Base-by-base conservation (phyloP, 169 alveolate species). In the Cryptosporidium ubiquitum region DNA sequence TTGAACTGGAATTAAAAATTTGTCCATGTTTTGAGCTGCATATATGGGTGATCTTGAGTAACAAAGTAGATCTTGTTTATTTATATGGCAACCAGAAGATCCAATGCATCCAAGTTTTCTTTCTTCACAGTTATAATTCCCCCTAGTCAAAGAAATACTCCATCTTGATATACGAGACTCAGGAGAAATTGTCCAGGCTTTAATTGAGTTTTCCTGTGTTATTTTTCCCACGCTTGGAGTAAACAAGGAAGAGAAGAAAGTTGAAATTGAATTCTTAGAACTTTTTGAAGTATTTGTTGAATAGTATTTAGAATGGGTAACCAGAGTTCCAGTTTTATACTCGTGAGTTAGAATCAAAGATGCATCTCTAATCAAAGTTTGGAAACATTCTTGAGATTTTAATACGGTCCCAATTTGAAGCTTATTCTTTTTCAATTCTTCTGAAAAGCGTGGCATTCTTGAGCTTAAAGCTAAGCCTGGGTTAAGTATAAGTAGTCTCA, bases 391-490 rank as follows among this genome's bases (percentile, higher is more conserved):
- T 60, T 64, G 92, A 91, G 69, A 93, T 42, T 68, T 93, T 92
- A 18, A 52, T 55, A 84, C 92, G 33, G 85, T 86, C 68, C 94
- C 92, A 69, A 79, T 86, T 42, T 39, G 95, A 85, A 84, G 69
- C 91, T 47, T 93, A 64, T 33, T 85, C 69, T 92, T 85, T 44
- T 84, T 89, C 0, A 57, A 68, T 58, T 86, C 89, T 44, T 91
- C 92, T 18, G 93, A 91, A 26, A 86, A 66, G 26, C 91, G 68
- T 14, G 95, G 95, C 95, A 93, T 92, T 60, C 73, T 75, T 12
- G 86, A 31, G 12, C 91, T 91, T 16, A 89, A 49, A 33, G 92
- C 93, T 69, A 93, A 14, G 9, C 79, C 20, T 51, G 91, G 85
- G 49, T 93, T 92, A 4, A 91, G 29, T 37, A 93, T 91, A 0